Evolutionary conservation across 2,329 filamentous ascomycete genomes (phyloP), one percentile per base, ranked within the genome.

Genomic region (Akanthomyces lecanii): DNA sequence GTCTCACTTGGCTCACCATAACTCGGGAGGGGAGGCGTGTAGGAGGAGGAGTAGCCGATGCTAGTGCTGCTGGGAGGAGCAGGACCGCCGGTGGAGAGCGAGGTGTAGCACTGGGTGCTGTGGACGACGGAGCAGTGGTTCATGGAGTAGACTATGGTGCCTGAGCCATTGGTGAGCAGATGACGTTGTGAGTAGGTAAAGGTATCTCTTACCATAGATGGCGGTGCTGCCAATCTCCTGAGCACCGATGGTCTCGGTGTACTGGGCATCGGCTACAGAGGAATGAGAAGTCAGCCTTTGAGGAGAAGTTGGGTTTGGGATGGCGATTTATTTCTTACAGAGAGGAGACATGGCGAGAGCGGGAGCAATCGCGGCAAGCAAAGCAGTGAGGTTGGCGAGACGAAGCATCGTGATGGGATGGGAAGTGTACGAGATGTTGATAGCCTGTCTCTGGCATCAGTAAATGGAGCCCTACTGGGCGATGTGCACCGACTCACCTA

Each of bases 121-220:
- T 74, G 69, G 33, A 75, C 66, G 56, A 77, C 64, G 65, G 70
- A 71, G 70, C 76, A 77, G 61, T 74, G 66, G 67, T 75, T 76
- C 66, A 75, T 70, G 33, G 74, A 71, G 66, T 74, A 73, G 50
- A 77, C 65, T 36, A 73, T 59, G 25, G 67, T 66, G 2, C 74
- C 74, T 77, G 50, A 1, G 21, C 42, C n/a, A 5, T 3, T 0
- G 10, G 42, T 53, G 23, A 55, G 42, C 16, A 2, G 14, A 7
- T n/a, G 14, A 5, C 25, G 33, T 16, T 21, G 58, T n/a, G 42
- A 21, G 36, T 21, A 3, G 21, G 12, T 1, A 14, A 16, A 30
- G 28, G 28, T 16, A 1, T 25, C 23, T 36, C 65, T 64, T 70
- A 75, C 75, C 75, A 12, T 70, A 71, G 44, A 69, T 66, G 16